Conservation (phyloP, 306 rosid genomes). For the Biancaea sappan region DNA sequence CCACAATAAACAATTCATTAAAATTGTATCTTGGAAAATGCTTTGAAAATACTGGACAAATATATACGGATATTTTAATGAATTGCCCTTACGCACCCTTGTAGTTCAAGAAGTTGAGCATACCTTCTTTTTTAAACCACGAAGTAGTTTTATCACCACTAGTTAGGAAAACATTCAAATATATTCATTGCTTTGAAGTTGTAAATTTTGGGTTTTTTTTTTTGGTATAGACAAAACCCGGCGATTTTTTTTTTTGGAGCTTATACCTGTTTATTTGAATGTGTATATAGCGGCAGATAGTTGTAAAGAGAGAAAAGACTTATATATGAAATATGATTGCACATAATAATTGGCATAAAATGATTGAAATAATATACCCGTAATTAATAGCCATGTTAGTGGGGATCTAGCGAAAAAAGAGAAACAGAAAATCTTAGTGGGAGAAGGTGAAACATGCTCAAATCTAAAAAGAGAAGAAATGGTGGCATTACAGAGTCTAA, state of each 20-base stretch:
- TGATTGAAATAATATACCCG: neutral
- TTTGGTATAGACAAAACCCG: neutral
- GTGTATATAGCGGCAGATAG: neutral
- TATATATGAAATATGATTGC: too few species aligned
- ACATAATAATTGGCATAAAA: neutral
- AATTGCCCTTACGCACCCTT: too few species aligned
- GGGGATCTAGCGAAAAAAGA: slow-evolving; percentile 13
- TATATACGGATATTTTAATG: too few species aligned
- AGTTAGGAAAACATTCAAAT: neutral
- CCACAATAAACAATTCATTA: too few species aligned
- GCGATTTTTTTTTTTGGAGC: neutral
- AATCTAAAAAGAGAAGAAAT: slow-evolving; percentile 40
- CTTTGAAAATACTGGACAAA: too few species aligned
- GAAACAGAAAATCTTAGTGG: slow-evolving; percentile 31
- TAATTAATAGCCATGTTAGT: slow-evolving; percentile 6
- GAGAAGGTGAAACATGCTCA: slow-evolving; percentile 36
- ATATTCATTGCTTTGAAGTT: neutral
- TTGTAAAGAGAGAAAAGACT: neutral
- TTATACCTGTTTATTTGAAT: neutral
- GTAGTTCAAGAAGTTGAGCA: too few species aligned
- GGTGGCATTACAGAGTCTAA: slow-evolving; percentile 32
- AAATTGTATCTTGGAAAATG: too few species aligned
- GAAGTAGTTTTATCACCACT: neutral
- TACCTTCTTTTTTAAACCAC: neutral
- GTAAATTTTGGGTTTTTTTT: too few species aligned